Conservation (phyloP, 441 rosid genomes). For the Erodium trifolium region DNA sequence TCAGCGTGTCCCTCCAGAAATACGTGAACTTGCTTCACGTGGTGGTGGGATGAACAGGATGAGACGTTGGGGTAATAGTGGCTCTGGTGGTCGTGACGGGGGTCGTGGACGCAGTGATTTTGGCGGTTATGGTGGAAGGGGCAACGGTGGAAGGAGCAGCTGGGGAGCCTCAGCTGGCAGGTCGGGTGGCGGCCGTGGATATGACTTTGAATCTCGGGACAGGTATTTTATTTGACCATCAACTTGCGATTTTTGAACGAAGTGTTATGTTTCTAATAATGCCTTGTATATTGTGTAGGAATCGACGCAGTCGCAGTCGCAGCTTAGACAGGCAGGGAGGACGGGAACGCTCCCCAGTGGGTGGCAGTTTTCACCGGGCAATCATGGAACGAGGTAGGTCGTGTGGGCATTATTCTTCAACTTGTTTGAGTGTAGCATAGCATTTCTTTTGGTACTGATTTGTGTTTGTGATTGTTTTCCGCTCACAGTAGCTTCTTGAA, state of each 20-base stretch:
- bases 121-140: conserved; percentile 39
- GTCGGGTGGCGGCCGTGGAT: conserved; percentile 44
- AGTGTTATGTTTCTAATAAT: background rate
- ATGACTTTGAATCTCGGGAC: conserved; percentile 40
- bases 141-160: conserved; percentile 18
- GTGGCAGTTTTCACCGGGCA: conserved; percentile 52
- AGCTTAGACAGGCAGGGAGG: conserved; percentile 49
- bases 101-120: conserved; percentile 20
- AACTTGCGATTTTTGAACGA: too few species aligned
- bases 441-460: too few species aligned
- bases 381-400: conserved; percentile 47
- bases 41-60: conserved; percentile 62
- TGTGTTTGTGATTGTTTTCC: too few species aligned
- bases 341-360: conserved; percentile 34
- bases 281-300: conserved; percentile 11
- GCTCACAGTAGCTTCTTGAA: too few species aligned
- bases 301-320: conserved; percentile 34
- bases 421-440: too few species aligned
- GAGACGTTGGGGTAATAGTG: conserved; percentile 57
- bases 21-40: conserved; percentile 79
- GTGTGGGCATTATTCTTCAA: too few species aligned
- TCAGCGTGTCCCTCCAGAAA: conserved; percentile 76
- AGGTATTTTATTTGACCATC: conserved; percentile 32
- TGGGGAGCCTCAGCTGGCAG: conserved; percentile 30
- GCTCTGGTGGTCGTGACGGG: conserved; percentile 50